These are phyloP conservation scores for Exophiala oligosperma DNA, from an alignment of 2,329 filamentous ascomycete species.

Conservation along the genomic window DNA sequence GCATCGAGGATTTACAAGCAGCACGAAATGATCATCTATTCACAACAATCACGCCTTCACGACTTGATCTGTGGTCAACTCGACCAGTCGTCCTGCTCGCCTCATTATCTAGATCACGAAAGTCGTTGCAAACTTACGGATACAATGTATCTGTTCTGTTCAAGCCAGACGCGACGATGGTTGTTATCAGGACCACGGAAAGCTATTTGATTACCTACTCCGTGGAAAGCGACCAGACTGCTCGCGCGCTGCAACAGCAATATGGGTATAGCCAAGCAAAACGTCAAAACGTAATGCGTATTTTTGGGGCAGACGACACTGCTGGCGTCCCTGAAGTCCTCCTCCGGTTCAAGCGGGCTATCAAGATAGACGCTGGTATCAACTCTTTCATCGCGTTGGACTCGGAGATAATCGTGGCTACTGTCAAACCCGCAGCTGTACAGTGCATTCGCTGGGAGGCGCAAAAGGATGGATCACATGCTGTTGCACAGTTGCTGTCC, in stretches of 20 bases:
- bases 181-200: constrained; percentile 81
- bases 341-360: constrained; percentile 93
- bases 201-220: constrained; percentile 96
- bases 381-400: constrained; percentile 83
- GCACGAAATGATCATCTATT: constrained; percentile 81
- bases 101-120: constrained; percentile 75
- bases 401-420: constrained; percentile 89
- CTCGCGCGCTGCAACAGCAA: constrained; percentile 80
- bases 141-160: constrained; percentile 81
- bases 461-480: constrained; percentile 78
- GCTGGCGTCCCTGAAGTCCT: constrained; percentile 81
- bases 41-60: constrained; percentile 79
- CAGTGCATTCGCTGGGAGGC: constrained; percentile 96
- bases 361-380: constrained; percentile 96
- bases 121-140: constrained; percentile 80
- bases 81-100: constrained; percentile 91
- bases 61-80: constrained; percentile 94
- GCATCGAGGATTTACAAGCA: constrained; percentile 70
- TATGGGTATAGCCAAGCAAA: constrained; percentile 58
- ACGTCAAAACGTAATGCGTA: constrained; percentile 45
- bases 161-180: constrained; percentile 86
- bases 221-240: constrained; percentile 77
- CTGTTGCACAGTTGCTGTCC: constrained; percentile 83
- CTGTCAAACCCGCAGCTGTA: constrained; percentile 85
- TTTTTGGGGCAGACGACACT: constrained; percentile 77